A percentile compares a stretch with the other conserved stretches of the same genome.
Evolutionary conservation across 352 stramenopile species (phyloP).

Genomic region (Phytophthora idaei): DNA sequence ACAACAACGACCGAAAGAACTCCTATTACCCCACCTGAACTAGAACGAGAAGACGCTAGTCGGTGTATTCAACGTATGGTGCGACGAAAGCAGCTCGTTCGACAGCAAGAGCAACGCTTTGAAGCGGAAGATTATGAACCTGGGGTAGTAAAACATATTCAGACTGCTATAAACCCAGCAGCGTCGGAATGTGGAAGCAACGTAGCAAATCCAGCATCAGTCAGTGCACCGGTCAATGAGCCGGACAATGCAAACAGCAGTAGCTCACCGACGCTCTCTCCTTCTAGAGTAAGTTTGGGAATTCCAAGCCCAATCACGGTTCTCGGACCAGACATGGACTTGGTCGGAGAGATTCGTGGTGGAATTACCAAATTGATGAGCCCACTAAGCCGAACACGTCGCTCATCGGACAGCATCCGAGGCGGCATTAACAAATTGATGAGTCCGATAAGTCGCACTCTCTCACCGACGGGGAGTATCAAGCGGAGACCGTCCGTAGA

Average conservation of each 20-base stretch:
- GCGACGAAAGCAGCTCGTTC: slow-evolving; percentile 16
- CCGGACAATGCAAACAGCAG: neutral
- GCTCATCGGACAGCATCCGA: slow-evolving; percentile 28
- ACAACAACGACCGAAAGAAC: neutral
- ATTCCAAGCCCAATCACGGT: slow-evolving; percentile 30
- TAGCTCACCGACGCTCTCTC: neutral
- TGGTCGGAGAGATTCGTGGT: slow-evolving; percentile 25
- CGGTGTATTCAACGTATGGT: slow-evolving; percentile 37
- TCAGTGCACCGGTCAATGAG: neutral
- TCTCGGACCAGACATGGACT: slow-evolving; percentile 23
- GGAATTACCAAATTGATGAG: slow-evolving; percentile 35
- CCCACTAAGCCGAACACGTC: slow-evolving; percentile 24
- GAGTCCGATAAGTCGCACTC: slow-evolving; percentile 26
- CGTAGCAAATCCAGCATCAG: neutral
- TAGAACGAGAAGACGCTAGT: slow-evolving; percentile 23
- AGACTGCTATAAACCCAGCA: neutral
- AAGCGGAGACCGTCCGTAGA: slow-evolving; percentile 18
- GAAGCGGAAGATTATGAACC: slow-evolving; percentile 26
- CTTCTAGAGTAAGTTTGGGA: slow-evolving; percentile 20
- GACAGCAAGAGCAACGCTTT: slow-evolving; percentile 20
- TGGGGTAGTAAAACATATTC: slow-evolving; percentile 18
- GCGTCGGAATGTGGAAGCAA: neutral
- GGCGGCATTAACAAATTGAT: slow-evolving; percentile 33
- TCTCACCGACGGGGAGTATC: slow-evolving; percentile 15
- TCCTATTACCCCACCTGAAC: slow-evolving; percentile 6